phyloP scores from a whole-genome alignment of 1,139 yeast species.

The Kodamaea derodonti region DNA sequence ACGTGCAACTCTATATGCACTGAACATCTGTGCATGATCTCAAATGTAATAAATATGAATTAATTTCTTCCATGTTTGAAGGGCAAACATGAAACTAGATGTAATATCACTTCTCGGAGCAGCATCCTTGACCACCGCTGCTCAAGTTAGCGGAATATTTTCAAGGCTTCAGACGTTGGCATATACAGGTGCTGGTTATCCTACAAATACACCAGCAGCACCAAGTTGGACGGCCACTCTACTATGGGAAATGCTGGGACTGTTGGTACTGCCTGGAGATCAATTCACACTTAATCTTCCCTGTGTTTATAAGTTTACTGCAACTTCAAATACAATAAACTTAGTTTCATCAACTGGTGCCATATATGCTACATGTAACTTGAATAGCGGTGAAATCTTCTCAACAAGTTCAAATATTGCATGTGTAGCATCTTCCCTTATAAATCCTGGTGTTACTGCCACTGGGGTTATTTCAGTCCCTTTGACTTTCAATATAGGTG shows the following conservation, averaged over 20 bases:
- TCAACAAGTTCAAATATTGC: slow-evolving; percentile 20
- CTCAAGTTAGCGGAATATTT: slow-evolving; percentile 17
- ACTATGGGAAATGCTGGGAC: slow-evolving; percentile 1
- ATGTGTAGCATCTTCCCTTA: slow-evolving; percentile 20
- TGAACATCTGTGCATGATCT: too few relatives aligned
- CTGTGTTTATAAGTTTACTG: slow-evolving; percentile 25
- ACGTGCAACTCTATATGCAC: too few relatives aligned
- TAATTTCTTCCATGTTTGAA: too few relatives aligned
- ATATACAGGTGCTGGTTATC: slow-evolving; percentile 8
- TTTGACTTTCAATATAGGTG: slow-evolving; percentile 23
- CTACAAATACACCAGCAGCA: slow-evolving; percentile 1
- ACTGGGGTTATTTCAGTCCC: slow-evolving; percentile 23
- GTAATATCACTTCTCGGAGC: slow-evolving; percentile 1
- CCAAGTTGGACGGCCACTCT: slow-evolving; percentile 3
- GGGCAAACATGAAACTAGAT: neutral
- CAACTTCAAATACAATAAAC: slow-evolving; percentile 16
- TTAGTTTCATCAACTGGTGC: slow-evolving; percentile 15
- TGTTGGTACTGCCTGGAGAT: slow-evolving; percentile 12
- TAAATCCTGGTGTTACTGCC: slow-evolving; percentile 6
- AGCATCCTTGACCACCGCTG: slow-evolving; percentile 4
- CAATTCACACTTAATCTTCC: slow-evolving; percentile 26
- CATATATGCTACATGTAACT: slow-evolving; percentile 25
- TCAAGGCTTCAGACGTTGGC: slow-evolving; percentile 13
- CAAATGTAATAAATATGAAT: too few relatives aligned
- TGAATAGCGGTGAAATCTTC: slow-evolving; percentile 21